Evolutionary conservation across 805 yeast genomes (phyloP), one percentile per base, ranked within the genome.

Genomic region (Zygoascus ofunaensis): DNA sequence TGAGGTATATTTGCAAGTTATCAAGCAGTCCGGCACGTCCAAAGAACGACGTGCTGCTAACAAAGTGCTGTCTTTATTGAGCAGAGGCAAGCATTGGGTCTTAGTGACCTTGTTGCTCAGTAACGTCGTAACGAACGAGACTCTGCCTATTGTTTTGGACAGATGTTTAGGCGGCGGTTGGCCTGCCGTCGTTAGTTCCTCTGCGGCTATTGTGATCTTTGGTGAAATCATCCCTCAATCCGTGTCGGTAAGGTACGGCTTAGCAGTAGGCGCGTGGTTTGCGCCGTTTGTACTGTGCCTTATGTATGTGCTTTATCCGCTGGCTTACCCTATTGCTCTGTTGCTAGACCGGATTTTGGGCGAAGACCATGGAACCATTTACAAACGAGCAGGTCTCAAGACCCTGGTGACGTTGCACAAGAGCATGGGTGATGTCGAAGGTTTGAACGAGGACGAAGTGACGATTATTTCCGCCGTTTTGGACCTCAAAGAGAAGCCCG

Each of bases 181-280:
- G 83, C 89, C 92, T 12, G 98, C 98, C 0, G 95, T 90, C 32
- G 85, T 87, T 12, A 74, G 87, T 10, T 81, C 97, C n/a, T 89
- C 98, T 0, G 89, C 83, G 2, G 76, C 89, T 21, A 90, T 90
- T 59, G 97, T 90, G 41, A 74, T 90, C 10, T 90, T 90, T 64
- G 98, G 98, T 49, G 98, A 90, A 60, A 84, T 90, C 55, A 90
- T 90, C 49, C 98, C 98, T 2, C 98, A 90, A 65, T 80, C 92
- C 18, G 71, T 87, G 35, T 87, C 94, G 64, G 98, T 90, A 17
- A 73, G 97, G 36, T 89, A 86, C 60, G 98, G 98, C 1, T 71
- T 90, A 41, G 82, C 85, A 51, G 81, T 90, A 20, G 98, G 98
- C 36, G 82, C 97, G 2, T 74, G 80, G 52, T 85, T 89, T 62